These are phyloP conservation scores for Exophiala mesophila DNA, from an alignment of 2,329 filamentous ascomycete species.

Conservation along the genomic window DNA sequence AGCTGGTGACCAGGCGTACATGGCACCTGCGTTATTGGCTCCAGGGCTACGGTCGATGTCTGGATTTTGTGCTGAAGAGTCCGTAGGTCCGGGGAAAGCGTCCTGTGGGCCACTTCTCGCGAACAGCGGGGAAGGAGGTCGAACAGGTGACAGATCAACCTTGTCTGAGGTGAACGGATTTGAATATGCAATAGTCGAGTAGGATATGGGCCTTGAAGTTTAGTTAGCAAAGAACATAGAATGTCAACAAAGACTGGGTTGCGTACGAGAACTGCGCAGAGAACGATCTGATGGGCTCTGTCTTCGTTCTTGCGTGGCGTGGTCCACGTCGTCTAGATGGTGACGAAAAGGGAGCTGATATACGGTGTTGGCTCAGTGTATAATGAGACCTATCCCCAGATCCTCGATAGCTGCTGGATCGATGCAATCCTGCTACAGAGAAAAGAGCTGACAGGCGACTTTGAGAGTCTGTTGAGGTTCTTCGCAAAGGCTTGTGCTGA, in stretches of 20 bases:
- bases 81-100: no score
- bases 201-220: not conserved
- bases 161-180: not conserved
- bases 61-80: no score
- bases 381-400: not conserved
- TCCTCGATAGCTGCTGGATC: not conserved
- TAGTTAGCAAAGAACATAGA: no score
- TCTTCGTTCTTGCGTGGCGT: not conserved
- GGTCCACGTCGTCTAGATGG: not conserved
- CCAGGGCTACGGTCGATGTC: no score
- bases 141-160: not conserved
- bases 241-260: no score
- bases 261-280: no score
- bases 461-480: no score
- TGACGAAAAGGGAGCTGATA: no score
- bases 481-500: no score
- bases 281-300: conserved; percentile 10
- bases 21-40: no score
- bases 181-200: not conserved
- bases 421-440: not conserved
- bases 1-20: no score
- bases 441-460: no score
- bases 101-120: not conserved
- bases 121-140: not conserved
- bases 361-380: not conserved